These are phyloP conservation scores for Vitis cinerea DNA, from an alignment of 164 flowering plant genomes.

Conservation along the genomic window DNA sequence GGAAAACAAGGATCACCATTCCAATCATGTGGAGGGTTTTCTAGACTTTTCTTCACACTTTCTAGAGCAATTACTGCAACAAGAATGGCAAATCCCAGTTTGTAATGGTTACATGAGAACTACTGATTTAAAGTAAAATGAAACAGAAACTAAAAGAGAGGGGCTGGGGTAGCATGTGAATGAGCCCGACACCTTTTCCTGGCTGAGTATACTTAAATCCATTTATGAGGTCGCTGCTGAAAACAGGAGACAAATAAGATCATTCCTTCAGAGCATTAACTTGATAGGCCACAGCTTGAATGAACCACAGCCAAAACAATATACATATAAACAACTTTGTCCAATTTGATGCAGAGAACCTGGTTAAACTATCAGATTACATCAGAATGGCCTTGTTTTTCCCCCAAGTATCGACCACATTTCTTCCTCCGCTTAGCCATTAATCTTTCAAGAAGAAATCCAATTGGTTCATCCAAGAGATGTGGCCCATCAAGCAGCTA, in stretches of 20 bases:
- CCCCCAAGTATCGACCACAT: not conserved
- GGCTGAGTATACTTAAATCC: not conserved
- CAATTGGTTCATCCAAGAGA: constrained; percentile 1
- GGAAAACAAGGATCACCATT: constrained; percentile 93
- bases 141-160: not conserved
- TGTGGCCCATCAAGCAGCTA: not conserved
- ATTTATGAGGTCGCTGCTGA: not conserved
- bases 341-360: not conserved
- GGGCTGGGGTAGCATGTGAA: not conserved
- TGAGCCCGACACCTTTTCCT: not conserved
- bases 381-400: not conserved
- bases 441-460: not conserved
- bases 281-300: not conserved
- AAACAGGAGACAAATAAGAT: not conserved
- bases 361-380: not conserved
- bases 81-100: not conserved
- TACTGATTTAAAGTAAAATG: not conserved
- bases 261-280: not conserved
- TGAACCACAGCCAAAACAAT: not conserved
- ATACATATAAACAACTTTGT: not conserved
- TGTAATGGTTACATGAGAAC: not conserved
- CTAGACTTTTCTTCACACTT: constrained; percentile 39
- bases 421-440: too few species aligned
- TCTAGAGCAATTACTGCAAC: constrained; percentile 65
- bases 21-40: constrained; percentile 76